Evolutionary conservation across 768 basidiomycete species (phyloP), one percentile per base, ranked within the genome.

Genomic region (Amanita exitialis): DNA sequence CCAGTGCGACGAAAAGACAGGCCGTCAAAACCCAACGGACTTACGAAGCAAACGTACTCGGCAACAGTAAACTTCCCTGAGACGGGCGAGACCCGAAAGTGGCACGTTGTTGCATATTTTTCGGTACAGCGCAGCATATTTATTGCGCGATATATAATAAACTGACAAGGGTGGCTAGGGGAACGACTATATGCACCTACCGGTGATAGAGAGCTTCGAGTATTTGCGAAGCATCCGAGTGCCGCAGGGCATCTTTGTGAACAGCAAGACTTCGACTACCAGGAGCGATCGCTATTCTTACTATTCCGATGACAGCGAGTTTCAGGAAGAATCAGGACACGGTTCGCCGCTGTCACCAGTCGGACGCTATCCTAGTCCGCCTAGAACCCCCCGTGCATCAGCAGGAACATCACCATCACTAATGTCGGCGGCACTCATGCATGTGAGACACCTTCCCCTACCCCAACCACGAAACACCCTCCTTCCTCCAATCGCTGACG

Each of bases 81-180:
- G 44, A 68, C 74, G 35, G 69, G 67, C 49, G 74, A 75, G 47
- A 74, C 75, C 25, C 75, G 79, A 38, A 87, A 87, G 74, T 90
- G 86, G 86, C 86, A 90, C 67, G 76, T 89, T 45, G 86, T 87
- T 52, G 85, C 86, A 42, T 89, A 89, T 69, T 88, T 89, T 65
- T 87, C 61, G 61, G 76, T 59, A 47, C 43, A 44, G 39, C n/a
- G n/a, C 53, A 35, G 51, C 44, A 10, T 52, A 27, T 18, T 18
- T 30, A 21, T 28, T 25, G 9, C 15, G 10, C 20, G 7, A 44
- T 8, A 21, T 20, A 15, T 25, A 35, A 20, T 13, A 18, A 52
- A 30, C 38, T 38, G 30, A 30, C 42, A 18, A 39, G 36, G 20
- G 39, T 39, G 46, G 18, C 54, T 23, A 87, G 85, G 81, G 77